Percentiles rank a stretch among this genome's conserved stretches.
phyloP scores from a whole-genome alignment of 2,329 filamentous ascomycete genomes.

The Aspergillus pseudoglaucus region DNA sequence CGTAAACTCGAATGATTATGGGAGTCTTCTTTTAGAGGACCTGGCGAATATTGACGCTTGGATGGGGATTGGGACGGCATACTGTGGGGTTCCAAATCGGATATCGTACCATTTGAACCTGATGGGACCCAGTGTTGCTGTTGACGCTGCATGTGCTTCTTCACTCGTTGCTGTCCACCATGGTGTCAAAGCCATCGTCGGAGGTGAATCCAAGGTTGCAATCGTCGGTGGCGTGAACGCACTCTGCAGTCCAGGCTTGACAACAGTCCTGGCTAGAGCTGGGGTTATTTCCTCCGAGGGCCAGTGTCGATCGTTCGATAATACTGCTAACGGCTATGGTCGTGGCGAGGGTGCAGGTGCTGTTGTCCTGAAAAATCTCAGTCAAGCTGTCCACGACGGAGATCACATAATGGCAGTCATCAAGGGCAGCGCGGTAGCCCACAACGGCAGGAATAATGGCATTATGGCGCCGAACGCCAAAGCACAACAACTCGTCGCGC shows the following conservation, averaged over 20 bases:
- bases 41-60: constrained; percentile 30
- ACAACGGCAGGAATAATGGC: constrained; percentile 28
- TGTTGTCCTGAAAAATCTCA: constrained; percentile 23
- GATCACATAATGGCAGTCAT: constrained; percentile 28
- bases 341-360: constrained; percentile 26
- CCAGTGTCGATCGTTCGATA: constrained; percentile 26
- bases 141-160: constrained; percentile 21
- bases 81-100: constrained; percentile 26
- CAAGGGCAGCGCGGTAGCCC: constrained; percentile 24
- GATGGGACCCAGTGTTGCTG: constrained; percentile 15
- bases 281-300: constrained; percentile 25
- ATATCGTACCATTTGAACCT: constrained; percentile 19
- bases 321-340: constrained; percentile 24
- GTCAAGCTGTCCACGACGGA: constrained; percentile 19
- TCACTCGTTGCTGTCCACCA: constrained; percentile 16
- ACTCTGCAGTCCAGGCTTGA: constrained; percentile 26
- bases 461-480: constrained; percentile 30
- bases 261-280: constrained; percentile 22
- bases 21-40: constrained; percentile 31
- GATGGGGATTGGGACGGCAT: constrained; percentile 37
- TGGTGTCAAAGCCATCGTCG: constrained; percentile 9
- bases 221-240: constrained; percentile 28
- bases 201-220: constrained; percentile 10
- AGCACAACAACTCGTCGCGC: constrained; percentile 23
- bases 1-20: constrained; percentile 32